Percentiles rank a stretch among this genome's conserved stretches.
These are phyloP conservation scores for Gnaphalium uliginosum DNA, from an alignment of 129 eudicot genomes.

Conservation along the genomic window DNA sequence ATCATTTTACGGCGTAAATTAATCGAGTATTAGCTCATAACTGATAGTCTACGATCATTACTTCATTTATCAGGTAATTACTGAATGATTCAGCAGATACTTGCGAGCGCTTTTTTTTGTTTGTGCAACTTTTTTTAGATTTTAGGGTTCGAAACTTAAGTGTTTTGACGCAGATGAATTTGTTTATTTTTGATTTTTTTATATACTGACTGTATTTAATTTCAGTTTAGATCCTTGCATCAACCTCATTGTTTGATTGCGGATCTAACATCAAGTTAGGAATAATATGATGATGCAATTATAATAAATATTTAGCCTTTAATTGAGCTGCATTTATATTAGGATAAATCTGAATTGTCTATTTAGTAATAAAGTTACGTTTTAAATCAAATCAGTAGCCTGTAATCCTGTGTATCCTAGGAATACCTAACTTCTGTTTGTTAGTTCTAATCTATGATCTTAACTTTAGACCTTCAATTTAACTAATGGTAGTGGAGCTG, in stretches of 20 bases:
- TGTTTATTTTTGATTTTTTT: not conserved
- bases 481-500: not conserved
- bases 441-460: not conserved
- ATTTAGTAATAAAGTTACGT: too few species aligned
- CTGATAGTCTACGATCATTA: not conserved
- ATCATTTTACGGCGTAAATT: not conserved
- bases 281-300: not conserved
- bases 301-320: not conserved
- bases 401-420: too few species aligned
- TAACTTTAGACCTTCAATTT: not conserved
- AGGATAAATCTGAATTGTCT: not conserved
- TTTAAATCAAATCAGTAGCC: not conserved
- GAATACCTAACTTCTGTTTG: not conserved
- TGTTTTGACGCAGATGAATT: not conserved
- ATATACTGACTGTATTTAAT: not conserved
- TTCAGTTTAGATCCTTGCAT: not conserved
- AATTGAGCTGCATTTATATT: not conserved
- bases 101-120: not conserved
- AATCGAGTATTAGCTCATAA: not conserved
- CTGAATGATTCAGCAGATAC: constrained; percentile 13
- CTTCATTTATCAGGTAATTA: constrained; percentile 18
- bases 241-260: not conserved
- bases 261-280: constrained; percentile 4
- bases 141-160: not conserved
- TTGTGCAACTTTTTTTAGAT: not conserved